A percentile compares a stretch with the other conserved stretches of the same genome.
Evolutionary conservation across 768 basidiomycete species (phyloP).

Genomic region (Podaxis pistillaris): DNA sequence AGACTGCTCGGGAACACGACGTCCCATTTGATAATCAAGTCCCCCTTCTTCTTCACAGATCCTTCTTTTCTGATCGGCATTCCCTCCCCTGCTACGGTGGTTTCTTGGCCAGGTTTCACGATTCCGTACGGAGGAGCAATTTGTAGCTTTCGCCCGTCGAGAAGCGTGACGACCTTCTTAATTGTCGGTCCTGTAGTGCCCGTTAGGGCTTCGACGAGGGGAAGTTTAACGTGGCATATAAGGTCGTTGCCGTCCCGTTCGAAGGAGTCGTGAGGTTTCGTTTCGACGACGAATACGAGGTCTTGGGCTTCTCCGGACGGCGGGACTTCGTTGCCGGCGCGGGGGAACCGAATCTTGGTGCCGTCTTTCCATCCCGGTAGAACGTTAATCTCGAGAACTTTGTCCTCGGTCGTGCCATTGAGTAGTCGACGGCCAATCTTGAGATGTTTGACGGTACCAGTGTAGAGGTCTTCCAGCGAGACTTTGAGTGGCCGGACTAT

Average conservation of each 20-base stretch:
- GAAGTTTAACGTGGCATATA: conserved; percentile 53
- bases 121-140: conserved; percentile 64
- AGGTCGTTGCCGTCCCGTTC: conserved; percentile 83
- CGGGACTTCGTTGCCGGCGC: conserved; percentile 77
- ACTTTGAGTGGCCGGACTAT: conserved; percentile 83
- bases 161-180: conserved; percentile 55
- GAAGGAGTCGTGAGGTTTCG: conserved; percentile 82
- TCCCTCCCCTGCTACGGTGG: conserved; percentile 71
- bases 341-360: conserved; percentile 89
- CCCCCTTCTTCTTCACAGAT: conserved; percentile 69
- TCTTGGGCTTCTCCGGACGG: conserved; percentile 70
- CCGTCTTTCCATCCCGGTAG: conserved; percentile 95
- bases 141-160: conserved; percentile 81
- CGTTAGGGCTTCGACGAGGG: conserved; percentile 81
- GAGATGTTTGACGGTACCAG: conserved; percentile 82
- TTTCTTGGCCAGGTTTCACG: conserved; percentile 77
- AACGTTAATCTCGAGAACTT: conserved; percentile 77
- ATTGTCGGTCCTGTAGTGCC: conserved; percentile 34
- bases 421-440: conserved; percentile 77
- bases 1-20: conserved; percentile 80
- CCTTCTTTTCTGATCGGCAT: conserved; percentile 90
- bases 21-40: conserved; percentile 81
- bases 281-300: conserved; percentile 96
- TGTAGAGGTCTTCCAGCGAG: conserved; percentile 82
- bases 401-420: conserved; percentile 79